A percentile compares a stretch with the other conserved stretches of the same genome.
Evolutionary conservation across 371 early-diverging fungal species (phyloP).

Genomic region (Circinella minor): DNA sequence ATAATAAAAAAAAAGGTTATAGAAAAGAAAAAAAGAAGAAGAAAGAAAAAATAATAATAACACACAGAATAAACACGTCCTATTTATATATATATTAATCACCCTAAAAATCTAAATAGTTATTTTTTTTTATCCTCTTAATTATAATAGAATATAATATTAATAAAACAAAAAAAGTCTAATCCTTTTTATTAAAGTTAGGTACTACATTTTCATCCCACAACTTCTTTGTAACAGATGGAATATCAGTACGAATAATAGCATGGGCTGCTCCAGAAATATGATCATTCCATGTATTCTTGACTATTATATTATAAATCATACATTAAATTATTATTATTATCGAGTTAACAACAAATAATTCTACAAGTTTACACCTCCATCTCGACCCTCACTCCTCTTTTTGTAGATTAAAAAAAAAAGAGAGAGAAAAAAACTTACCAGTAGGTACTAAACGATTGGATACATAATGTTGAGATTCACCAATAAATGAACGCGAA

Average conservation of each 20-base stretch:
- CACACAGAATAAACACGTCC: neutral
- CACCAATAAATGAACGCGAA: slow-evolving; percentile 18
- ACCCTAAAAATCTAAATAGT: too few relatives aligned
- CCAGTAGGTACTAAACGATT: slow-evolving; percentile 12
- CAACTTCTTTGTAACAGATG: slow-evolving; percentile 23
- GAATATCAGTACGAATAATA: slow-evolving; percentile 38
- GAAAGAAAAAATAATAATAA: neutral
- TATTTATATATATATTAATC: too few relatives aligned
- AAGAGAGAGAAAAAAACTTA: neutral
- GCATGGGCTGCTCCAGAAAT: slow-evolving; percentile 31
- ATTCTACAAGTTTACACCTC: too few relatives aligned
- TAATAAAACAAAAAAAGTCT: neutral
- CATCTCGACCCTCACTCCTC: neutral
- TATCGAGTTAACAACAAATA: neutral
- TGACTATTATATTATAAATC: slow-evolving; percentile 25
- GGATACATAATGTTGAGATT: slow-evolving; percentile 25
- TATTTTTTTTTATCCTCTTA: too few relatives aligned
- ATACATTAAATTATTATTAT: neutral
- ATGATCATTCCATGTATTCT: slow-evolving; percentile 47
- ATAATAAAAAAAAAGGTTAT: neutral
- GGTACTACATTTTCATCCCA: slow-evolving; percentile 34
- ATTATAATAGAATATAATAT: neutral
- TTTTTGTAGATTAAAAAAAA: neutral
- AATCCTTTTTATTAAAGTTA: slow-evolving; percentile 14
- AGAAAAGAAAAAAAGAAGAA: slow-evolving; percentile 10